Evolutionary conservation across 768 basidiomycete genomes (phyloP), one percentile per base, ranked within the genome.

Genomic region (Inosperma sp.): DNA sequence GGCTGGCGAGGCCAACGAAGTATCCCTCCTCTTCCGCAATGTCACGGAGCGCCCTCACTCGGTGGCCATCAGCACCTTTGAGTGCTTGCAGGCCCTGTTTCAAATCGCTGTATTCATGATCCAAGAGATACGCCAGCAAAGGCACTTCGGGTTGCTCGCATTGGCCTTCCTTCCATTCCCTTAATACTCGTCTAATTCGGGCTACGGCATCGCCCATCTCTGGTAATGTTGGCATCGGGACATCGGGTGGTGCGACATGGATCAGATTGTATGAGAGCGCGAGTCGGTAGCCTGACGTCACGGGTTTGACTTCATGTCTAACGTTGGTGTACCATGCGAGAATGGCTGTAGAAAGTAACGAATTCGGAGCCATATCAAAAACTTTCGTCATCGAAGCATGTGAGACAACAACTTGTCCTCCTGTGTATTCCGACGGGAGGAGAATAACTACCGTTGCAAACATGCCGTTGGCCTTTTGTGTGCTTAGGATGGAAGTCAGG

Each of bases 301-400:
- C 63, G 5, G 73, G 71, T 51, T 74, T 75, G 52, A 79, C 70
- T 64, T 76, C 75, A 57, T 78, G 76, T 39, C 61, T 63, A 41
- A 78, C 78, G 48, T 78, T 78, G 22, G 75, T 78, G 56, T 80
- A 78, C 76, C 78, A 81, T 1, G 78, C 68, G 4, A 79, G 61
- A 12, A 75, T 58, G 1, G 72, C 61, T 0, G 73, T 76, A 3
- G 59, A 58, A 4, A 62, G 43, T 1, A 62, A 43, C n/a, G 73
- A 72, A 10, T 56, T 51, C 1, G 54, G 12, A 2, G 71, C 58
- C 4, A 68, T 57, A 57, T 78, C 71, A 52, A 78, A 64, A 6
- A 68, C 60, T 45, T 66, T 58, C 4, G 60, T 62, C 7, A 58
- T 55, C 14, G 56, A 56, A 2, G 64, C 63, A 59, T 78, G 75